Evolutionary conservation across 495 filamentous ascomycete species (phyloP), one percentile per base, ranked within the genome.

Genomic region (Trichoderma virens): DNA sequence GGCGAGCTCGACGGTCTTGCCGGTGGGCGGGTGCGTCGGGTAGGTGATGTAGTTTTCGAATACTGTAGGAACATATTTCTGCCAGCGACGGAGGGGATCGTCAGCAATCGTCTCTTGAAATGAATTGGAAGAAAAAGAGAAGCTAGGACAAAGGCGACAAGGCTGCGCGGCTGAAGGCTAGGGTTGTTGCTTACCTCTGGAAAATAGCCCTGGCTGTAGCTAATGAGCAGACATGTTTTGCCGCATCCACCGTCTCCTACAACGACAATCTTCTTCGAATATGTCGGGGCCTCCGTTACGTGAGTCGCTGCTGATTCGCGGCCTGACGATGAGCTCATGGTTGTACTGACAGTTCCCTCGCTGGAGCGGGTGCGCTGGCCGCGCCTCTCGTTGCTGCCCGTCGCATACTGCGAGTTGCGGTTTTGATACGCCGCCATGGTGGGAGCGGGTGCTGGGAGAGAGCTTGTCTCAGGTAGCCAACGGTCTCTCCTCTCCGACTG

Each of bases 1-100:
- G 18, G 94, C 94, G 51, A 98, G 83, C 78, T 98, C 94, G 62
- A 98, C 90, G 39, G 86, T 92, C 81, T 97, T 97, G 67, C 94
- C 92, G 28, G 88, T 90, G 11, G 85, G 80, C 69, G 87, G 85
- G 73, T 98, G 95, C 41, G 84, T 85, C 62, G 92, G 94, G 76
- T 97, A 92, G 41, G 94, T 96, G 77, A 98, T 98, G 82, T 98
- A 98, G 79, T 98, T 98, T 72, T 98, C 94, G 73, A 98, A 98
- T 65, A 98, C 94, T 0, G 94, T 98, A 2, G 94, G 94, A 60
- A 98, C 93, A 72, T 98, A 98, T 97, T 97, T 98, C 94, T 98
- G 64, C 62, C 31, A n/a, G n/a, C n/a, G n/a, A n/a, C n/a, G n/a
- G n/a, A 56, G 23, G 54, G 66, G 25, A 25, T 28, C n/a, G n/a